A percentile compares a stretch with the other conserved stretches of the same genome.
phyloP scores from a whole-genome alignment of 192 early-diverging fungal genomes.

The Kickxella alabastrina region DNA sequence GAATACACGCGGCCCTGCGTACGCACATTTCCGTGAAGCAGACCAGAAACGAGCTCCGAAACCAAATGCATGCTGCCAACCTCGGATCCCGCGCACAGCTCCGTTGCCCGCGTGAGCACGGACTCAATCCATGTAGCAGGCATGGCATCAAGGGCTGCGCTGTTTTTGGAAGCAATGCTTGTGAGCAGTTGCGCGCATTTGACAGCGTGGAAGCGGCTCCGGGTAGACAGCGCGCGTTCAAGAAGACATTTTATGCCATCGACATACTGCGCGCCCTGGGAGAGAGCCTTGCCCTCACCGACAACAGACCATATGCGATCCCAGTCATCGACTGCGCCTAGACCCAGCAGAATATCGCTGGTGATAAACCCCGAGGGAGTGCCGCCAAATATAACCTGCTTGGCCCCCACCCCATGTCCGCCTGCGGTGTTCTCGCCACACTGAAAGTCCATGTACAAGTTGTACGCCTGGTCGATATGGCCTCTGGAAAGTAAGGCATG shows the following conservation, averaged over 20 bases:
- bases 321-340: slow-evolving; percentile 17
- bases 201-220: slow-evolving; percentile 15
- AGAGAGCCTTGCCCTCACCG: not conserved
- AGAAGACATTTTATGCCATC: slow-evolving; percentile 4
- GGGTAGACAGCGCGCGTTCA: slow-evolving; percentile 8
- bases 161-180: slow-evolving; percentile 3
- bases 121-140: not conserved
- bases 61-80: not conserved
- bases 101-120: not conserved
- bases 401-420: slow-evolving; percentile 1
- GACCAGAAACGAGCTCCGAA: not conserved
- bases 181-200: slow-evolving; percentile 4
- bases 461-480: slow-evolving; percentile 12
- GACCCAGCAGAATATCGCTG: slow-evolving; percentile 3
- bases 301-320: slow-evolving; percentile 26
- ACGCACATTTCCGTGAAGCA: slow-evolving; percentile 5
- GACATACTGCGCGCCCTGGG: not conserved
- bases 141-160: not conserved
- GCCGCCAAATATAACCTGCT: slow-evolving; percentile 13
- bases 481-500: slow-evolving; percentile 9
- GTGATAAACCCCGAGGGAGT: not conserved
- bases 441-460: slow-evolving; percentile 12
- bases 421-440: slow-evolving; percentile 4
- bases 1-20: not conserved
- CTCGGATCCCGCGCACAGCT: not conserved